Percentiles rank a stretch among this genome's conserved stretches.
These are phyloP conservation scores for Fagus crenata DNA, from an alignment of 306 rosid genomes.

Conservation along the genomic window DNA sequence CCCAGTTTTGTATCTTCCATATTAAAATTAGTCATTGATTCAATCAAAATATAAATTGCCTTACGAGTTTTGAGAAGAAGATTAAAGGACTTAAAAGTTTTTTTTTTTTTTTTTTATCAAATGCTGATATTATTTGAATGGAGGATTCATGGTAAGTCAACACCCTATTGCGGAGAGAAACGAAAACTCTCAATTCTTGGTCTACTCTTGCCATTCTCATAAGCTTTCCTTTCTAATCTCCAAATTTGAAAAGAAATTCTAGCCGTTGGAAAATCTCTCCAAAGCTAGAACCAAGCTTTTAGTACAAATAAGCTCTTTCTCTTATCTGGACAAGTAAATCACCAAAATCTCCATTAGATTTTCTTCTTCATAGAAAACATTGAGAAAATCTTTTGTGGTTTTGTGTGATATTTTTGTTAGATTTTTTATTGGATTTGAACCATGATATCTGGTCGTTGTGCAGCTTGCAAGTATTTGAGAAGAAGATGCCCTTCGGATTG, in stretches of 20 bases:
- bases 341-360: constrained; percentile 38
- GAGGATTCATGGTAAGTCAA: background rate
- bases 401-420: background rate
- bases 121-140: background rate
- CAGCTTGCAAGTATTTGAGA: constrained; percentile 77
- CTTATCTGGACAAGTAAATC: background rate
- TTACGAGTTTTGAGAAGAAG: too few species aligned
- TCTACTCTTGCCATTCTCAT: constrained; percentile 18
- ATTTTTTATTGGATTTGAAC: constrained; percentile 29
- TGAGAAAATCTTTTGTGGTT: constrained; percentile 24
- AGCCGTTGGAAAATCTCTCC: constrained; percentile 40
- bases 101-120: background rate
- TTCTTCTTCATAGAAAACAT: constrained; percentile 17
- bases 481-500: constrained; percentile 69
- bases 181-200: constrained; percentile 13
- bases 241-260: constrained; percentile 16
- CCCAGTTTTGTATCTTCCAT: too few species aligned
- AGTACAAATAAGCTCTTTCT: constrained; percentile 18
- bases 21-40: too few species aligned
- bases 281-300: background rate
- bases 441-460: constrained; percentile 50
- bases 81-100: too few species aligned
- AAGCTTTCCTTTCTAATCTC: constrained; percentile 21
- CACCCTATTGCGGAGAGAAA: constrained; percentile 14
- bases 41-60: too few species aligned